Percentiles rank a stretch among this genome's conserved stretches.
Evolutionary conservation across 148 eudicot genomes (phyloP).

Genomic region (Drosera capensis): DNA sequence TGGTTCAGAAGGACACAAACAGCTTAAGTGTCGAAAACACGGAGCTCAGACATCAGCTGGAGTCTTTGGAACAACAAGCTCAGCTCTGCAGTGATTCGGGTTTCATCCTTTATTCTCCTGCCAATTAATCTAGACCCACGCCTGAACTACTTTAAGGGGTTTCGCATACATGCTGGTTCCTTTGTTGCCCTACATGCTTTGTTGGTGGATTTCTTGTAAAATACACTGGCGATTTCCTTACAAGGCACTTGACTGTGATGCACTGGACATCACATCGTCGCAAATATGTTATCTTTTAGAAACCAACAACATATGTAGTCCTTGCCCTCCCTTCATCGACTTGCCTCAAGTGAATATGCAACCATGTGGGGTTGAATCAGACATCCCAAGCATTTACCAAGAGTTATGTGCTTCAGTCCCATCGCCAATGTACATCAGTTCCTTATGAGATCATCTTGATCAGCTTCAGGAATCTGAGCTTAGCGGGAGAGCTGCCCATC

Average conservation of each 20-base stretch:
- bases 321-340: background rate
- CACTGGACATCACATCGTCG: background rate
- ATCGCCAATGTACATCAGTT: background rate
- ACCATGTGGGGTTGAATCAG: background rate
- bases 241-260: background rate
- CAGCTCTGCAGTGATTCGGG: conserved; percentile 76
- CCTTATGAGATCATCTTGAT: background rate
- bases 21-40: conserved; percentile 60
- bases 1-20: conserved; percentile 63
- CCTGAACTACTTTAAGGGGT: no score
- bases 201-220: no score
- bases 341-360: background rate
- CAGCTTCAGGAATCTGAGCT: background rate
- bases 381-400: background rate
- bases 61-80: conserved; percentile 95
- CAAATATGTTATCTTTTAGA: background rate
- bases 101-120: no score
- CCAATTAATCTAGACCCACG: no score
- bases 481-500: background rate
- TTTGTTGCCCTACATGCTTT: no score
- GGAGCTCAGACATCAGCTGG: conserved; percentile 67
- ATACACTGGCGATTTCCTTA: no score
- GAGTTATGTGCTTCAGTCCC: background rate
- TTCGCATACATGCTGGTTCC: no score
- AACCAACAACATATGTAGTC: background rate